Evolutionary conservation across 371 early-diverging fungal genomes (phyloP).

Genomic region (Mucor plumbeus): DNA sequence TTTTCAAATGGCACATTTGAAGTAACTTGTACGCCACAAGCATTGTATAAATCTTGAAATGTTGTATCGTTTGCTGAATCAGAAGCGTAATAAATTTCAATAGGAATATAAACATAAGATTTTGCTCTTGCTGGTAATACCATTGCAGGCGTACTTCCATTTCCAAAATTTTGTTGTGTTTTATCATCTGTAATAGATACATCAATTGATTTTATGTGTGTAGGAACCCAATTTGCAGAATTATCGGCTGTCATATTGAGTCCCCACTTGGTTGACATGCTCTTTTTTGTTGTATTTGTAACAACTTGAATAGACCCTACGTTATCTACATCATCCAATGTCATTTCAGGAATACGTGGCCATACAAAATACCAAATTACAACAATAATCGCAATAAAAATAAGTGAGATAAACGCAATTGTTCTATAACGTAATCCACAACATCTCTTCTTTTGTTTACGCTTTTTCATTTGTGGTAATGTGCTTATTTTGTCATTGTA

Average conservation of each 20-base stretch:
- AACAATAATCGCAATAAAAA: constrained; percentile 16
- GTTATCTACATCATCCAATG: constrained; percentile 26
- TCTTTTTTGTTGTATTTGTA: constrained; percentile 26
- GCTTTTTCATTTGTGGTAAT: constrained; percentile 20
- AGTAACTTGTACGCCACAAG: constrained; percentile 36
- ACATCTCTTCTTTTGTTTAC: constrained; percentile 11
- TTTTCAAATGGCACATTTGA: constrained; percentile 24
- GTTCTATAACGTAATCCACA: constrained; percentile 27
- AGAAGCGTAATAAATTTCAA: constrained; percentile 30
- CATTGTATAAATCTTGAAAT: constrained; percentile 41
- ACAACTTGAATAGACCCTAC: constrained; percentile 17
- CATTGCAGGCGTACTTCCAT: constrained; percentile 14
- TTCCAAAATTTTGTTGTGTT: constrained; percentile 22
- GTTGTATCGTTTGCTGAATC: constrained; percentile 35
- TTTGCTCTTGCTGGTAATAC: constrained; percentile 14
- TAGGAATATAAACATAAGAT: constrained; percentile 11
- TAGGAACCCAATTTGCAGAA: constrained; percentile 39
- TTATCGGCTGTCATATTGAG: constrained; percentile 38
- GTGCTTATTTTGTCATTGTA: constrained; percentile 10
- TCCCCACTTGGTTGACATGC: constrained; percentile 29
- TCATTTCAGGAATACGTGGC: constrained; percentile 38
- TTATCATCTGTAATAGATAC: constrained; percentile 26
- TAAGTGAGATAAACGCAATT: not conserved
- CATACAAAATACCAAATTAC: constrained; percentile 44
- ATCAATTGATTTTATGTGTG: constrained; percentile 26